Conservation (phyloP, 371 early-diverging fungal genomes). For the Blakeslea trispora region DNA sequence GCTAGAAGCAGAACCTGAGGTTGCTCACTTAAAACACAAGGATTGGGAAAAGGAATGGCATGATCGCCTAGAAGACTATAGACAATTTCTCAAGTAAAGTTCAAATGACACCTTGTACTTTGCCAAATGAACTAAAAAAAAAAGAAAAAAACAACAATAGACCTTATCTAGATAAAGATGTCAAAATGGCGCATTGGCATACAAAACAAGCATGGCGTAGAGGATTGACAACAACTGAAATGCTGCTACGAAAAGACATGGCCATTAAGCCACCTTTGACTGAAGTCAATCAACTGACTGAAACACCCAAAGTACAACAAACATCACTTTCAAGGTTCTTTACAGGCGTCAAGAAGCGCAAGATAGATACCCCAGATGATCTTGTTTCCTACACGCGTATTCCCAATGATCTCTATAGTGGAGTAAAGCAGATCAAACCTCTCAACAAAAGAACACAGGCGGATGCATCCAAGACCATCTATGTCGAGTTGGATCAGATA, state of each 20-base stretch:
- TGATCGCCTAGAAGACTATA: slow-evolving; percentile 30
- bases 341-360: slow-evolving; percentile 41
- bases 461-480: slow-evolving; percentile 8
- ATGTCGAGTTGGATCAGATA: slow-evolving; percentile 29
- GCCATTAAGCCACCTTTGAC: not conserved
- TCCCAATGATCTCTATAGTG: slow-evolving; percentile 46
- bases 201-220: slow-evolving; percentile 46
- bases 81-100: slow-evolving; percentile 34
- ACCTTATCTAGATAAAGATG: slow-evolving; percentile 30
- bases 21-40: slow-evolving; percentile 21
- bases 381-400: slow-evolving; percentile 38
- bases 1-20: slow-evolving; percentile 35
- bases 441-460: not conserved
- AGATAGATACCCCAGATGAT: slow-evolving; percentile 51
- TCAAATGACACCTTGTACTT: too few species aligned
- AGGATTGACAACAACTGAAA: slow-evolving; percentile 43
- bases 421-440: slow-evolving; percentile 41
- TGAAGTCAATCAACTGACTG: not conserved
- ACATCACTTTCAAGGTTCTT: slow-evolving; percentile 44
- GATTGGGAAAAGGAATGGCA: slow-evolving; percentile 42
- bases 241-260: slow-evolving; percentile 20
- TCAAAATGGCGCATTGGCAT: slow-evolving; percentile 29
- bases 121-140: too few species aligned
- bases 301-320: slow-evolving; percentile 22
- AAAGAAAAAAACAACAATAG: too few species aligned